A percentile compares a stretch with the other conserved stretches of the same genome.
These are phyloP conservation scores for Diphasiastrum complanatum DNA, from an alignment of 83 land plant genomes.

Conservation along the genomic window DNA sequence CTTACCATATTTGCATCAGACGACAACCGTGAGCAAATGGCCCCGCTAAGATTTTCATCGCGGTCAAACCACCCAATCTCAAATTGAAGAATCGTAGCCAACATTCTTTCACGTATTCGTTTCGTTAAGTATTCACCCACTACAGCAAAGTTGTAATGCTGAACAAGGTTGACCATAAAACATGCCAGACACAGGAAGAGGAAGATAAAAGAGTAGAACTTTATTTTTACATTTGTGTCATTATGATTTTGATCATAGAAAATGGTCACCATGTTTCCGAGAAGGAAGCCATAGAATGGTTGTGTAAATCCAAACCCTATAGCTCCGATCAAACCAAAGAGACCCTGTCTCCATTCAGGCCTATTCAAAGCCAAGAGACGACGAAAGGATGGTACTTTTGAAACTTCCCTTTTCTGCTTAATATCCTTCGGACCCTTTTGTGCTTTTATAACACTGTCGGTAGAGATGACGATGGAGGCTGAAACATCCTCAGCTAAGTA, in stretches of 20 bases:
- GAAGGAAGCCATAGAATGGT: constrained; percentile 1
- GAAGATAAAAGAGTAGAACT: neutral
- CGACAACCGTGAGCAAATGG: neutral
- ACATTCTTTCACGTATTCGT: neutral
- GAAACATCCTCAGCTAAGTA: too few relatives aligned
- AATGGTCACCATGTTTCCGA: too few relatives aligned
- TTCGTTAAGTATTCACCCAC: constrained; percentile 3
- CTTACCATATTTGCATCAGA: constrained; percentile 10
- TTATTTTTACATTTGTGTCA: neutral
- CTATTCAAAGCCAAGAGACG: neutral
- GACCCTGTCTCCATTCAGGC: constrained; percentile 1
- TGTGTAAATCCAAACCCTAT: neutral
- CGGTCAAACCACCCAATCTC: constrained; percentile 6
- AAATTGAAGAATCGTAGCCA: neutral
- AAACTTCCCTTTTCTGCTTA: neutral
- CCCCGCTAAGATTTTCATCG: neutral
- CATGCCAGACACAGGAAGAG: neutral
- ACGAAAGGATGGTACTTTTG: neutral
- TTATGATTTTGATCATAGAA: too few relatives aligned
- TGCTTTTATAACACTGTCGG: too few relatives aligned
- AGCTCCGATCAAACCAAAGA: neutral
- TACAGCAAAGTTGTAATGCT: constrained; percentile 1
- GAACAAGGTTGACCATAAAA: neutral
- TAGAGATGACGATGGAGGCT: neutral
- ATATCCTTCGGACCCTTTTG: neutral